Percentiles rank a stretch among this genome's conserved stretches.
These are phyloP conservation scores for Anisodus tanguticus DNA, from an alignment of 257 asterid species.

Conservation along the genomic window DNA sequence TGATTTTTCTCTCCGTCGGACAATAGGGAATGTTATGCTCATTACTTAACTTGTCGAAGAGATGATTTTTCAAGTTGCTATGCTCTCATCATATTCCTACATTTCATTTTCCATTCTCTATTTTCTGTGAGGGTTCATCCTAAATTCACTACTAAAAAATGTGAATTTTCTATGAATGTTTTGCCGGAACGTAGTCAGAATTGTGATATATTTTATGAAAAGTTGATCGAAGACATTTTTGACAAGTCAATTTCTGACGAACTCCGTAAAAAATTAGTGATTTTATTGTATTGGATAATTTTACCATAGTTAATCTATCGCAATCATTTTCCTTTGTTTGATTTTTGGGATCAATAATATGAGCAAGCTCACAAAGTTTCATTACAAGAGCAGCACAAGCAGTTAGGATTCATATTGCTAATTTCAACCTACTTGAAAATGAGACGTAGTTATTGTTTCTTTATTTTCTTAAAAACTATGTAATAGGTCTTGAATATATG, in stretches of 20 bases:
- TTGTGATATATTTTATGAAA: too few species aligned
- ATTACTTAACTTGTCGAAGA: too few species aligned
- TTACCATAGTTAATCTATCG: neutral
- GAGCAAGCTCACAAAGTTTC: neutral
- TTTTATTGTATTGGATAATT: neutral
- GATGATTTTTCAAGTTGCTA: too few species aligned
- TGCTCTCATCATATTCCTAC: neutral
- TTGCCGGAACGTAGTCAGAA: neutral
- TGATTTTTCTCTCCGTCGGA: too few species aligned
- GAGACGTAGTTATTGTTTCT: neutral
- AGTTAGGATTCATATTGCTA: neutral
- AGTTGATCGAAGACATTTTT: too few species aligned
- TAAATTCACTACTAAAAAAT: neutral
- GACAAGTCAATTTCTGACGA: neutral
- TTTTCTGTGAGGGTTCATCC: neutral
- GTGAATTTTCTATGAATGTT: neutral
- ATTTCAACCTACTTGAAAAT: neutral
- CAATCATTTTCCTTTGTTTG: neutral
- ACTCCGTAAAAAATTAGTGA: neutral
- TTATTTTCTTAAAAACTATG: neutral
- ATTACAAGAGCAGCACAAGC: neutral
- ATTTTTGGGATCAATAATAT: neutral
- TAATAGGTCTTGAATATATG: neutral
- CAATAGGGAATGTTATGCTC: too few species aligned
- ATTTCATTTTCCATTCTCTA: neutral